Evolutionary conservation across 2,329 filamentous ascomycete species (phyloP), one percentile per base, ranked within the genome.

Genomic region (Cordyceps cateniannulata): DNA sequence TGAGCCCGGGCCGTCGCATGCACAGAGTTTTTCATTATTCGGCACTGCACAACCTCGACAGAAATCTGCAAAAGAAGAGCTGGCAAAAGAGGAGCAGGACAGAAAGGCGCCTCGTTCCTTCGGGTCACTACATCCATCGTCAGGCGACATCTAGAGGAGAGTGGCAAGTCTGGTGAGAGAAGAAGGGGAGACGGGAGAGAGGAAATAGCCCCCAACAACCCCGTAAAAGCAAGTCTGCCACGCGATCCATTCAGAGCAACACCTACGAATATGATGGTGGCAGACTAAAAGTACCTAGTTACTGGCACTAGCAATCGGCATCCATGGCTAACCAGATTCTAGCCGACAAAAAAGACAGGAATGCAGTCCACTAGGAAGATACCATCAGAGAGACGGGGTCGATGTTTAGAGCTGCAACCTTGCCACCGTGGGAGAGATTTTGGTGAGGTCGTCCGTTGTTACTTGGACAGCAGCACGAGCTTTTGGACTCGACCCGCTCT

Each of bases 401-500:
- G 44, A 47, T 47, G 44, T 35, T n/a, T n/a, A n/a, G 42, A 45
- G 42, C 42, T 45, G 42, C 42, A 45, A 8, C 32, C 18, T 22
- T n/a, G 20, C 51, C 38, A 12, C 38, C 51, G n/a, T 44, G 51
- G 35, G 22, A 27, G 22, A 18, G 18, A 5, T 5, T 9, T 35
- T 55, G 40, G 52, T 27, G 27, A 48, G 8, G 18, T 57, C 54
- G 54, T 57, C 54, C 20, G 54, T 48, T 18, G 16, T 42, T 42
- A 8, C 40, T 29, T 57, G 49, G 44, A 57, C 54, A 57, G 42
- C 25, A 27, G 16, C 44, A 25, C 29, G 3, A 22, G 44, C n/a
- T n/a, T 49, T 57, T 55, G 44, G 54, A 57, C 54, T 57, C 44
- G 54, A 40, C 54, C 44, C 54, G 44, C 54, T 22, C 10, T n/a